Base-by-base conservation (phyloP, 192 early-diverging fungal genomes). In the Coemansia sp. region DNA sequence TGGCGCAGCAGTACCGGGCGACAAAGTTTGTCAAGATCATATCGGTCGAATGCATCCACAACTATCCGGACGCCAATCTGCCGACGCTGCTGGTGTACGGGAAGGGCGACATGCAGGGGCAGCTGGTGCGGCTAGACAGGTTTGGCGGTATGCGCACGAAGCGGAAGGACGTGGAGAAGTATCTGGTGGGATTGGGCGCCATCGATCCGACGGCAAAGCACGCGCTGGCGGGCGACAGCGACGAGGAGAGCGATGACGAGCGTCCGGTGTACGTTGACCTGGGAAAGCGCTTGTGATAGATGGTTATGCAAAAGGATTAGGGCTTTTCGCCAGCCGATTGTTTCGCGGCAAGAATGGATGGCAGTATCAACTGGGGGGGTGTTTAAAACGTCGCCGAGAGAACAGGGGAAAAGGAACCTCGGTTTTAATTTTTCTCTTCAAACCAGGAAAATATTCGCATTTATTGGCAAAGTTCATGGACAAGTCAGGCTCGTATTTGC, bases 21-120 rank as follows among this genome's bases (percentile, higher is more conserved):
- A 90, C 87, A 50, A 99, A 99, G 79, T 99, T 99, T 75, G 53
- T 90, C 39, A 95, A 94, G 62, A 96, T 96, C 57, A 78, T 92
- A 19, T 90, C 86, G 8, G 89, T 92, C 54, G 90, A 93, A 58
- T 95, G 93, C 75, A 95, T 98, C 58, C 88, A 86, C 31, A 90
- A 93, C 54, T 99, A 95, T 60, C 96, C 96, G 2, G 96, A 99
- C 65, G 71, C 65, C 22, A 90, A 90, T 63, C 52, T 92, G 47
- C 91, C 88, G 7, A 96, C 96, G 0, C 63, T 99, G n/a, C 65
- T 99, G 42, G 81, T 99, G 43, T 99, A 97, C 67, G 85, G 84
- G 11, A 64, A 90, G 5, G 90, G 93, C 22, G 94, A 99, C 51
- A 76, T 96, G 46, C 82, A 81, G 48, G 72, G 79, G 20, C 90